Evolutionary conservation across 345 rosid genomes (phyloP).

Genomic region (Populus euphratica): DNA sequence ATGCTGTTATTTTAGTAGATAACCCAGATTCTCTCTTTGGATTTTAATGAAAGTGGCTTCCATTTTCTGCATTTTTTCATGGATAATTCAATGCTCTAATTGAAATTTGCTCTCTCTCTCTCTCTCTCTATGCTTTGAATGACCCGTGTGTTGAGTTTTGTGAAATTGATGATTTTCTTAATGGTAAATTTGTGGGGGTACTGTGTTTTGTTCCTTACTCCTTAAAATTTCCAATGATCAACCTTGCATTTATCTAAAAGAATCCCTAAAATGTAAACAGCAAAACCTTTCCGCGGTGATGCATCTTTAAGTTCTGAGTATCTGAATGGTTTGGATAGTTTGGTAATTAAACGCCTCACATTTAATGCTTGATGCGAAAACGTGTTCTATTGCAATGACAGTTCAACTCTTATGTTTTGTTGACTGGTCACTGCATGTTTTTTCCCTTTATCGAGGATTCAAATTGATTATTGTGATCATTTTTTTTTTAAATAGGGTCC

Average conservation of each 20-base stretch:
- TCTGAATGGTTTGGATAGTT: neutral
- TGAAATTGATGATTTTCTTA: neutral
- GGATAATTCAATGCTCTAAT: neutral
- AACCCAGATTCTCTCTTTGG: neutral
- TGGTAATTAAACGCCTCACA: neutral
- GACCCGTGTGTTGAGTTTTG: neutral
- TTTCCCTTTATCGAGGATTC: neutral
- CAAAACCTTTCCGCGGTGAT: neutral
- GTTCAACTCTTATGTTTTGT: neutral
- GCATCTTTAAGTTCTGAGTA: neutral
- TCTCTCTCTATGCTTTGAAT: too few relatives aligned
- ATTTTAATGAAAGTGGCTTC: neutral
- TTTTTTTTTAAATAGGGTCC: slow-evolving; percentile 47
- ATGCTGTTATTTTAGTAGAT: neutral
- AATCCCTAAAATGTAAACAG: neutral
- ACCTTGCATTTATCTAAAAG: neutral
- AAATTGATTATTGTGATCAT: neutral
- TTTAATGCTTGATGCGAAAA: neutral
- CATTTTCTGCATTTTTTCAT: too few relatives aligned
- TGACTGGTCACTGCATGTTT: neutral
- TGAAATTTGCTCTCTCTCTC: neutral
- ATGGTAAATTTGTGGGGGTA: neutral
- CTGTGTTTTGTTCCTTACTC: neutral
- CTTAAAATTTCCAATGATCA: neutral
- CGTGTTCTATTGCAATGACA: neutral